These are phyloP conservation scores for Carex kokanica DNA, from an alignment of 176 grass and related monocot species.

Conservation along the genomic window DNA sequence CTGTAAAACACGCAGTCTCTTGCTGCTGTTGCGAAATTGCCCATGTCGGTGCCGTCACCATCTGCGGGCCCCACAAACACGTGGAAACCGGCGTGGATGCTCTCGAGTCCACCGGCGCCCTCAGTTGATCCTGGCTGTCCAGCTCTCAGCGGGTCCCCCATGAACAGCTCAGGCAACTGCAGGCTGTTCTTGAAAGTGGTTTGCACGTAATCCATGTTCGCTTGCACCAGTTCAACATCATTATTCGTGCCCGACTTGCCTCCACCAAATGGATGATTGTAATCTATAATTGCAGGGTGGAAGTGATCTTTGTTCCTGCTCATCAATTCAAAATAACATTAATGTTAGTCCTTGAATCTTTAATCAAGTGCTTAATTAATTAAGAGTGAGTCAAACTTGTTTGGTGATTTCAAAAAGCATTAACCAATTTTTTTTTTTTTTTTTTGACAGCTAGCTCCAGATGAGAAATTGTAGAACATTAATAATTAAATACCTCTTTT, in stretches of 20 bases:
- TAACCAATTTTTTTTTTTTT: not conserved
- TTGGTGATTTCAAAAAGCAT: not conserved
- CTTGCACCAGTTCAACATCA: not conserved
- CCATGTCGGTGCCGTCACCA: slow-evolving; percentile 30
- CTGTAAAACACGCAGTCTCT: slow-evolving; percentile 52
- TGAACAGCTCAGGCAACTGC: slow-evolving; percentile 31
- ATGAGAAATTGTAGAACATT: not conserved
- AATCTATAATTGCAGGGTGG: slow-evolving; percentile 6
- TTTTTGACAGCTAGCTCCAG: not conserved
- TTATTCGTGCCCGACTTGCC: no score
- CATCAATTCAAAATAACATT: slow-evolving; percentile 8
- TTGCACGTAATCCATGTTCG: not conserved
- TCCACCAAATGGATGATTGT: slow-evolving; percentile 1
- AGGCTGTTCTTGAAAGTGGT: slow-evolving; percentile 36
- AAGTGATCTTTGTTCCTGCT: slow-evolving; percentile 13
- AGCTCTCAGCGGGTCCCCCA: slow-evolving; percentile 35
- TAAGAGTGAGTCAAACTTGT: not conserved
- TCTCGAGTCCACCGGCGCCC: slow-evolving; percentile 27
- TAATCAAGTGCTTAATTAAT: not conserved
- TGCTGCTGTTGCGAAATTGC: slow-evolving; percentile 40
- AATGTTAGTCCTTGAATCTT: not conserved
- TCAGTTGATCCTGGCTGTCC: slow-evolving; percentile 3
- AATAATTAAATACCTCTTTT: not conserved
- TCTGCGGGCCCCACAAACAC: slow-evolving; percentile 29
- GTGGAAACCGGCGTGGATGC: slow-evolving; percentile 46